Percentiles rank a stretch among this genome's conserved stretches.
phyloP scores from a whole-genome alignment of 2,329 filamentous ascomycete species.

The Trichothecium sympodiale region DNA sequence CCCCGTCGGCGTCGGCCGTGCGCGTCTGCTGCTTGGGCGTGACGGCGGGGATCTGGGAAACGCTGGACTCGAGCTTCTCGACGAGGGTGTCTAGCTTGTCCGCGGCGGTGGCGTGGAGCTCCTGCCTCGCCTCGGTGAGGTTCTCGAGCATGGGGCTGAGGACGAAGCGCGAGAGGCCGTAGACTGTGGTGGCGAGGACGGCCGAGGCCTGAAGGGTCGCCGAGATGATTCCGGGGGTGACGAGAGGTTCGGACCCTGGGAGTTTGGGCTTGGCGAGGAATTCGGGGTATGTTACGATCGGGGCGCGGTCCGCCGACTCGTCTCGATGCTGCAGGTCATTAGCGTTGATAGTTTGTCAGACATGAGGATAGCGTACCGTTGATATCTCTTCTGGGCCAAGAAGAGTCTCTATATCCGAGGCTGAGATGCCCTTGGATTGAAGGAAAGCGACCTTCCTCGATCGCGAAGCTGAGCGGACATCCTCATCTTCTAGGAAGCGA shows the following conservation, averaged over 20 bases:
- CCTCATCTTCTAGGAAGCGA: conserved; percentile 65
- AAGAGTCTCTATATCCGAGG: conserved; percentile 57
- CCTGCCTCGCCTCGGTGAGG: conserved; percentile 38
- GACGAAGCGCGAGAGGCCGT: conserved; percentile 60
- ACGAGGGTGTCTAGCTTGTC: conserved; percentile 34
- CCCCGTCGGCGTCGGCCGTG: conserved; percentile 11
- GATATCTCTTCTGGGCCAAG: conserved; percentile 26
- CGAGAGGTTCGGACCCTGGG: conserved; percentile 31
- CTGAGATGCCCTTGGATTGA: conserved; percentile 60
- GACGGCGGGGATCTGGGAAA: conserved; percentile 46
- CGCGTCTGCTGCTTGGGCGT: not conserved
- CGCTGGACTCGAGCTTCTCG: conserved; percentile 40
- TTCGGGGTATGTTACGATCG: conserved; percentile 61
- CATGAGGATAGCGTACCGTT: not conserved
- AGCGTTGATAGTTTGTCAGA: not conserved
- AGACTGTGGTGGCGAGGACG: conserved; percentile 50
- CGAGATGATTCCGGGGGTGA: conserved; percentile 48
- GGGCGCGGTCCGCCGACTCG: conserved; percentile 32
- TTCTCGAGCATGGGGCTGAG: conserved; percentile 49
- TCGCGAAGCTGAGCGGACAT: conserved; percentile 55
- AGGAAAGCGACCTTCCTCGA: conserved; percentile 71
- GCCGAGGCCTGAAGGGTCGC: conserved; percentile 48
- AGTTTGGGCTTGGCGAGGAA: conserved; percentile 45
- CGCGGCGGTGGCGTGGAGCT: conserved; percentile 38
- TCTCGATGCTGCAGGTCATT: conserved; percentile 14